Percentiles rank a stretch among this genome's conserved stretches.
phyloP scores from a whole-genome alignment of 371 early-diverging fungal species.

The Circinella umbellata region DNA sequence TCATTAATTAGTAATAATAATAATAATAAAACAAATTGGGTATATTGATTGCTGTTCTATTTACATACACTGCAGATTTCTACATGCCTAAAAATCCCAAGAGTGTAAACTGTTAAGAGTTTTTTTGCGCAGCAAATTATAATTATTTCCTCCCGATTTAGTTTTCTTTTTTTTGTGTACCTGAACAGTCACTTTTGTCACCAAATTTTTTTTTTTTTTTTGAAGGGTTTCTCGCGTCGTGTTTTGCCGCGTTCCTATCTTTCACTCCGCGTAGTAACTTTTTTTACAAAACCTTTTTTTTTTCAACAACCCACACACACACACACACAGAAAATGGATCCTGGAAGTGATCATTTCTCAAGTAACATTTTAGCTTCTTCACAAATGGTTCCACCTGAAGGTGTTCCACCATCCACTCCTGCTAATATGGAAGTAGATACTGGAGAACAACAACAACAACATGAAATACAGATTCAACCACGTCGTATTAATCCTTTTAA shows the following conservation, averaged over 20 bases:
- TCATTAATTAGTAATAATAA: no score
- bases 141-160: no score
- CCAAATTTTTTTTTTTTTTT: conserved; percentile 18
- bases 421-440: conserved; percentile 41
- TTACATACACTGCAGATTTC: no score
- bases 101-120: no score
- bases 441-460: conserved; percentile 23
- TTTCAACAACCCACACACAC: background rate
- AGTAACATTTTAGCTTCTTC: conserved; percentile 27
- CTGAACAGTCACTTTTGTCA: conserved; percentile 6
- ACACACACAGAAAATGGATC: conserved; percentile 18
- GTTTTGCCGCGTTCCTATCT: conserved; percentile 12
- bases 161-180: no score
- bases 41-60: no score
- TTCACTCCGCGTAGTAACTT: conserved; percentile 14
- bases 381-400: conserved; percentile 29
- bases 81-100: no score
- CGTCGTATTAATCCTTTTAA: conserved; percentile 31
- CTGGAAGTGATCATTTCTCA: conserved; percentile 27
- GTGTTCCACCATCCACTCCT: conserved; percentile 32
- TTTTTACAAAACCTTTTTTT: background rate
- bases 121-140: no score
- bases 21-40: no score
- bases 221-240: conserved; percentile 21
- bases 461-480: conserved; percentile 21